Evolutionary conservation across 1,284 basidiomycete genomes (phyloP), one percentile per base, ranked within the genome.

Genomic region (Termitomyces sp.): DNA sequence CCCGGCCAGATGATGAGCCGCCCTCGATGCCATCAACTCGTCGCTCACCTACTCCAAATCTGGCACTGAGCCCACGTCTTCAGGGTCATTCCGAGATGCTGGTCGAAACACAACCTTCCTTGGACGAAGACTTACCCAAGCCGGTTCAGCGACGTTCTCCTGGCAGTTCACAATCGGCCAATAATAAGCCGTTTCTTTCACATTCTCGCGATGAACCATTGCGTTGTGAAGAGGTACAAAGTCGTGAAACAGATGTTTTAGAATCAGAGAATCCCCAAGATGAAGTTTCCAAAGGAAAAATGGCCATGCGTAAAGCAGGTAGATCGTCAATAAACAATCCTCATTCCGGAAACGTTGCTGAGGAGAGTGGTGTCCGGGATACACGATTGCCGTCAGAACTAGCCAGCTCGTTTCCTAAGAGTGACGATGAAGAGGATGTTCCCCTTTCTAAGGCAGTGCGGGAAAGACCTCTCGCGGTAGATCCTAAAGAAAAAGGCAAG

Each of bases 251-350:
- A 60, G 76, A 77, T 43, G 49, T 85, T 16, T 81, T 82, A 4
- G 83, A 84, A 60, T 84, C 80, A 6, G 80, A 83, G 52, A 77
- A 79, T 37, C 53, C 59, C 9, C 63, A 60, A 13, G 62, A 56
- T n/a, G 61, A 61, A 16, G 34, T 26, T 35, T 10, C 21, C 28
- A 31, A 14, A 41, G 33, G 14, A 7, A 18, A 40, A 3, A 39
- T 10, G 3, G 7, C 16, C 18, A 10, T 35, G 11, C 8, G 37
- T 2, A 52, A 40, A 18, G 31, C 46, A 10, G 30, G 14, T 13
- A 31, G 31, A 8, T 26, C 6, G 37, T 19, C 28, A 39, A 48
- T 57, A n/a, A 53, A 60, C 13, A 54, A 55, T 16, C 55, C 58
- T 46, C 16, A 35, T n/a, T 46, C 57, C 0, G 64, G 58, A 31